phyloP scores from a whole-genome alignment of 345 rosid species.

The Aquilaria sinensis region DNA sequence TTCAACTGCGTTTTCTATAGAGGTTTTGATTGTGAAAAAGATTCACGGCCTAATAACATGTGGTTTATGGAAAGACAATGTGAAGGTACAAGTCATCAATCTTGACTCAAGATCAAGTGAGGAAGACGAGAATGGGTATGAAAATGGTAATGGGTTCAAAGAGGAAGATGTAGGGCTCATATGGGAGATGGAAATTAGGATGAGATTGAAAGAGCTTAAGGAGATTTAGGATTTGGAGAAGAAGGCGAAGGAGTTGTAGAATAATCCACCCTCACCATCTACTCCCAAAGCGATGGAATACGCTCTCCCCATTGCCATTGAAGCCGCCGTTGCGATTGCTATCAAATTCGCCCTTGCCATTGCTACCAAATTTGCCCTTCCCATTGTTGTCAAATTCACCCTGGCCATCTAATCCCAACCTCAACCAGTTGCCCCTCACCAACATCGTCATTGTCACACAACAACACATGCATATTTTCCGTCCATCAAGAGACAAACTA shows the following conservation, averaged over 20 bases:
- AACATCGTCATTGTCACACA: too few species aligned
- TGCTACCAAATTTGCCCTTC: too few species aligned
- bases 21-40: slow-evolving; percentile 45
- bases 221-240: slow-evolving; percentile 80
- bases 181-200: slow-evolving; percentile 79
- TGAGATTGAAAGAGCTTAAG: slow-evolving; percentile 62
- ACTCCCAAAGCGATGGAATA: too few species aligned
- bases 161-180: slow-evolving; percentile 38
- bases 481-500: too few species aligned
- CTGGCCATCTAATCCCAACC: too few species aligned
- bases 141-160: slow-evolving; percentile 34
- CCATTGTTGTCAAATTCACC: too few species aligned
- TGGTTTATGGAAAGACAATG: slow-evolving; percentile 56
- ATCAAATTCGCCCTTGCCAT: too few species aligned
- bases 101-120: slow-evolving; percentile 53
- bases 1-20: slow-evolving; percentile 27
- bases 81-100: slow-evolving; percentile 65
- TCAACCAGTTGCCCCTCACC: too few species aligned
- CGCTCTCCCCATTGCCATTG: too few species aligned
- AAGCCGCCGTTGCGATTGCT: too few species aligned
- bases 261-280: not conserved
- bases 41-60: slow-evolving; percentile 26
- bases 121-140: slow-evolving; percentile 37
- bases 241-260: slow-evolving; percentile 85
- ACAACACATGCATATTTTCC: too few species aligned